phyloP scores from a whole-genome alignment of 495 filamentous ascomycete genomes.

The Pseudoneurospora amorphoporcata region DNA sequence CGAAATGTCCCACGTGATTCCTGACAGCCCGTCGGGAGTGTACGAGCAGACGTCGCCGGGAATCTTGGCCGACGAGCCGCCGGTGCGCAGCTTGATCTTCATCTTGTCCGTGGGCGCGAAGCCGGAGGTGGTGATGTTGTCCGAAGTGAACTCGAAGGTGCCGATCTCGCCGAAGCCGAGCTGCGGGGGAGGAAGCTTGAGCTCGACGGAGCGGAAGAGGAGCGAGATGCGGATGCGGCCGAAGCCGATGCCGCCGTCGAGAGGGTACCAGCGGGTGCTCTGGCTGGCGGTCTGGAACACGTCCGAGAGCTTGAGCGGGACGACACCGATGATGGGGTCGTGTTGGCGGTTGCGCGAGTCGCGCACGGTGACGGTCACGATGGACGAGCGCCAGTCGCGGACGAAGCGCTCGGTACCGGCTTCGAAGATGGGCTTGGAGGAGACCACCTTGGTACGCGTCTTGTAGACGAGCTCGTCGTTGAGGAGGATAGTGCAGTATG shows the following conservation, averaged over 20 bases:
- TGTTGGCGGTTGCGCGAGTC: constrained; percentile 84
- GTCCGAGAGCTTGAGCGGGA: constrained; percentile 78
- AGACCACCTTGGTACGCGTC: constrained; percentile 82
- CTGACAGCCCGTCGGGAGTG: constrained; percentile 43
- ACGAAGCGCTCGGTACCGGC: constrained; percentile 90
- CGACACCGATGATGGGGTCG: constrained; percentile 86
- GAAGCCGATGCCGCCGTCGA: constrained; percentile 61
- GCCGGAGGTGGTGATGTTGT: constrained; percentile 47
- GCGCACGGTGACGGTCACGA: constrained; percentile 78
- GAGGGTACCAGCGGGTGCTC: constrained; percentile 50
- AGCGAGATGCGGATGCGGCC: constrained; percentile 84
- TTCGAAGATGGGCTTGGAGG: constrained; percentile 91
- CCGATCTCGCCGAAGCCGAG: constrained; percentile 84
- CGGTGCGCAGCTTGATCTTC: constrained; percentile 74
- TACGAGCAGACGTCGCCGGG: constrained; percentile 44
- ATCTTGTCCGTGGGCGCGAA: constrained; percentile 56
- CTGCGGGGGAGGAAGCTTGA: constrained; percentile 66
- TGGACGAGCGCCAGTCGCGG: constrained; percentile 83
- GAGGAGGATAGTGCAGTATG: constrained; percentile 82
- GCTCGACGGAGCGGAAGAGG: constrained; percentile 77
- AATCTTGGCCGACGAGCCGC: constrained; percentile 70
- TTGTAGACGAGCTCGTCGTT: constrained; percentile 91
- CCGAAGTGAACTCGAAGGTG: constrained; percentile 73
- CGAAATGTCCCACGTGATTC: constrained; percentile 57
- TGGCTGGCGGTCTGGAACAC: constrained; percentile 79